Conservation (phyloP, 192 early-diverging fungal species). For the Coemansia sp. region DNA sequence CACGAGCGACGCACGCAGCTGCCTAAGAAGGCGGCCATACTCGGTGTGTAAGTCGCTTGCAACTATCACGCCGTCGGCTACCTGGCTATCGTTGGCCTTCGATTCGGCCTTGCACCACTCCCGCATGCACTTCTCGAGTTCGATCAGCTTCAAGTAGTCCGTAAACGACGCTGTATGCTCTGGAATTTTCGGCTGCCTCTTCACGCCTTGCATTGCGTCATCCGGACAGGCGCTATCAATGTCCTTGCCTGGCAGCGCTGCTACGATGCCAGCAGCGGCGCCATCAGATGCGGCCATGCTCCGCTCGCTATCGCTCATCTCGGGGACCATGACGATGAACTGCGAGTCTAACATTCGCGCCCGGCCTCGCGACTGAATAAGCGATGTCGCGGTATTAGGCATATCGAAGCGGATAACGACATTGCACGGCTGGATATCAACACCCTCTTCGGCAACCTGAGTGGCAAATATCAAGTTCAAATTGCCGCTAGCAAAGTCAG, state of each 20-base stretch:
- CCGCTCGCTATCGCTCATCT: conserved; percentile 21
- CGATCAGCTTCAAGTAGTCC: conserved; percentile 45
- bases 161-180: conserved; percentile 38
- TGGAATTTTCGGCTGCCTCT: conserved; percentile 5
- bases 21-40: conserved; percentile 27
- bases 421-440: conserved; percentile 93
- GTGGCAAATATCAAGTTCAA: conserved; percentile 89
- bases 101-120: conserved; percentile 60
- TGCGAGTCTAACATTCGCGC: conserved; percentile 74
- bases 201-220: neutral
- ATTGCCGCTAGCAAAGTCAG: conserved; percentile 66
- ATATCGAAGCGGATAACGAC: conserved; percentile 86
- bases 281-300: neutral
- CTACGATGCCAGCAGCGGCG: neutral
- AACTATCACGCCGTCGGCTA: conserved; percentile 22
- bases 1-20: conserved; percentile 16
- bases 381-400: conserved; percentile 70
- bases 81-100: neutral
- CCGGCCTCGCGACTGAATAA: conserved; percentile 91
- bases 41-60: conserved; percentile 20
- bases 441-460: conserved; percentile 93
- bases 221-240: neutral
- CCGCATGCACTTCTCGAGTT: conserved; percentile 65
- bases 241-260: neutral
- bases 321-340: conserved; percentile 75